Conservation (phyloP, 2,329 filamentous ascomycete genomes). For the Berkeleyomyces rouxiae region DNA sequence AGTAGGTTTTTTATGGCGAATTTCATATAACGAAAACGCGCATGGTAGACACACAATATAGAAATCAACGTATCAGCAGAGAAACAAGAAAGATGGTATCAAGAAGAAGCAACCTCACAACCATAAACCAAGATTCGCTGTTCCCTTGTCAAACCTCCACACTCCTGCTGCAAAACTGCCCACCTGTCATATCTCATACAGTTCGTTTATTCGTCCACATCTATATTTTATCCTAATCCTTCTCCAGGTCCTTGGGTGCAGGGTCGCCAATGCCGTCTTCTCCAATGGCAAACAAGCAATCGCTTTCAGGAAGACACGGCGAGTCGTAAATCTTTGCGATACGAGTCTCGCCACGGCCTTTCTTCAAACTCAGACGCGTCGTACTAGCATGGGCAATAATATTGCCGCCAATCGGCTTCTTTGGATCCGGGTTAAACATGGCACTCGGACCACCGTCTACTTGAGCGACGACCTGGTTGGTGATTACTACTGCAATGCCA, state of each 20-base stretch:
- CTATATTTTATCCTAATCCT: conserved; percentile 34
- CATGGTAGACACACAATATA: neutral
- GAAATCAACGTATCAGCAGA: neutral
- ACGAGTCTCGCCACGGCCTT: conserved; percentile 84
- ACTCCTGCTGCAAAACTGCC: neutral
- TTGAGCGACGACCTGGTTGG: conserved; percentile 95
- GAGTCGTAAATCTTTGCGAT: conserved; percentile 99
- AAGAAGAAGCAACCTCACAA: neutral
- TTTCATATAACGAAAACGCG: neutral
- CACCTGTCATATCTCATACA: neutral
- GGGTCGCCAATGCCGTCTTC: conserved; percentile 96
- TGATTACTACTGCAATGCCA: conserved; percentile 95
- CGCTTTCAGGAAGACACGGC: conserved; percentile 87
- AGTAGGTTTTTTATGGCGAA: neutral
- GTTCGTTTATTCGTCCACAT: neutral
- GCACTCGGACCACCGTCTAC: conserved; percentile 89
- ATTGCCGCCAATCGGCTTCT: conserved; percentile 97
- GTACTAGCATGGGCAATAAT: conserved; percentile 97
- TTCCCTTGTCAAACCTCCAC: neutral
- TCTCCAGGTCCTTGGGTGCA: conserved; percentile 86
- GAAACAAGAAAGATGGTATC: neutral
- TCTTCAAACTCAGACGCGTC: conserved; percentile 85
- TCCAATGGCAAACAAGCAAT: conserved; percentile 90
- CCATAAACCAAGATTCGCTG: neutral
- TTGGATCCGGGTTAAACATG: conserved; percentile 99